Evolutionary conservation across 257 asterid species (phyloP), one percentile per base, ranked within the genome.

Genomic region (Catharanthus roseus): DNA sequence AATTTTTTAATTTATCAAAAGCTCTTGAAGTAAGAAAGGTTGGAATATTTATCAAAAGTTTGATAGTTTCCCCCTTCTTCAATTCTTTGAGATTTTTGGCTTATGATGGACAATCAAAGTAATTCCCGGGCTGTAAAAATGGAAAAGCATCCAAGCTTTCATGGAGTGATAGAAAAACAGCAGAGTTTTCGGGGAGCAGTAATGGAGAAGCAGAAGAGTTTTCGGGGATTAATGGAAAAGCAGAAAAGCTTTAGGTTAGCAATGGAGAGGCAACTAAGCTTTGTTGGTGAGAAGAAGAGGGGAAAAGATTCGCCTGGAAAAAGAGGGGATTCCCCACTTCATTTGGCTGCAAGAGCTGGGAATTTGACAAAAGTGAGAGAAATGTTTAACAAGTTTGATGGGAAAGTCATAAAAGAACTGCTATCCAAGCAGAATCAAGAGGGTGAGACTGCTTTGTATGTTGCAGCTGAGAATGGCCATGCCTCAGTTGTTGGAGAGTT

Each of bases 191-290:
- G 85, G 4, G 75, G 68, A 31, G 88, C 77, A 68, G 75, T 71
- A 0, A 82, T 93, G 87, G 99, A 93, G 82, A 91, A 88, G 75
- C 99, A 91, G 78, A 89, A 81, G 83, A 91, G 97, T 79, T 91
- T 89, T 55, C 83, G 78, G 77, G 99, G 99, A 21, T 83, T 89
- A 55, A 88, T 91, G 93, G 99, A 91, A 79, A 95, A 95, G 84
- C 99, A 95, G 81, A 91, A 87, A 69, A 95, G 99, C 78, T 95
- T 95, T 60, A 83, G 96, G 82, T 83, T 91, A 76, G 95, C 90
- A 39, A 84, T 95, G 95, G 99, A 95, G 87, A 89, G 96, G 67
- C 96, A 95, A 78, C 70, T 86, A 23, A 91, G 97, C 73, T 91
- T 91, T 67, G 96, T 90, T 51, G 96, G 81, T 23, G 97, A 93